phyloP scores from a whole-genome alignment of 2,329 filamentous ascomycete species.

The Xylariaceae sp. region DNA sequence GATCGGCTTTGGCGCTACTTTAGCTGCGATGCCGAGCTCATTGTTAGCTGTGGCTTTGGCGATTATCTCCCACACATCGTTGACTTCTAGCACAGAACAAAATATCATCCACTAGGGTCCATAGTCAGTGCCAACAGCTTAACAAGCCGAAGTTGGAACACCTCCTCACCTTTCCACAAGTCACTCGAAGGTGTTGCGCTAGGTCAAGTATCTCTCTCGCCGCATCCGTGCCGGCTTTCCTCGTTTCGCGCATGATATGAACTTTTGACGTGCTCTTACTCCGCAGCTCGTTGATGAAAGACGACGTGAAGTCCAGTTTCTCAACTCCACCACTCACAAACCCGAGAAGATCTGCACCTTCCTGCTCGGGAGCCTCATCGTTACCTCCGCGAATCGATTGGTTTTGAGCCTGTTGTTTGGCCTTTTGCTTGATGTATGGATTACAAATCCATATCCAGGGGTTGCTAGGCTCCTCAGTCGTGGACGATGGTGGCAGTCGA shows the following conservation, averaged over 20 bases:
- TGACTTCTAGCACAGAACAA: conserved; percentile 48
- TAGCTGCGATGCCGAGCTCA: conserved; percentile 68
- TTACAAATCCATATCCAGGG: conserved; percentile 74
- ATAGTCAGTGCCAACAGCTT: background rate
- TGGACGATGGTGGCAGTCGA: conserved; percentile 65
- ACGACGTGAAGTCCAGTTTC: conserved; percentile 42
- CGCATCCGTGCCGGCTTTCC: conserved; percentile 46
- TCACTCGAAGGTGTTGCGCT: conserved; percentile 55
- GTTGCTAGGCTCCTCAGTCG: conserved; percentile 39
- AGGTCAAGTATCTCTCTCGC: conserved; percentile 55
- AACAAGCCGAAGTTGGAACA: background rate
- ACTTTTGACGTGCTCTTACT: conserved; percentile 31
- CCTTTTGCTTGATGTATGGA: conserved; percentile 46
- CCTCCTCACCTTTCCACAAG: conserved; percentile 59
- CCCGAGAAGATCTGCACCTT: conserved; percentile 41
- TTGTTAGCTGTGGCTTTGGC: conserved; percentile 64
- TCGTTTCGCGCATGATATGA: conserved; percentile 43
- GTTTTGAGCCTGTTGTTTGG: conserved; percentile 31
- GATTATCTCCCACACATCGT: conserved; percentile 62
- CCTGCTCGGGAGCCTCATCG: conserved; percentile 45
- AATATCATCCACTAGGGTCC: conserved; percentile 67
- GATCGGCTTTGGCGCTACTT: conserved; percentile 60
- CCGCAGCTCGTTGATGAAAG: conserved; percentile 47
- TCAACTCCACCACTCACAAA: conserved; percentile 53
- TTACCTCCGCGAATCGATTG: conserved; percentile 42